A percentile compares a stretch with the other conserved stretches of the same genome.
phyloP scores from a whole-genome alignment of 768 basidiomycete species.

The Kwoniella heveanensis region DNA sequence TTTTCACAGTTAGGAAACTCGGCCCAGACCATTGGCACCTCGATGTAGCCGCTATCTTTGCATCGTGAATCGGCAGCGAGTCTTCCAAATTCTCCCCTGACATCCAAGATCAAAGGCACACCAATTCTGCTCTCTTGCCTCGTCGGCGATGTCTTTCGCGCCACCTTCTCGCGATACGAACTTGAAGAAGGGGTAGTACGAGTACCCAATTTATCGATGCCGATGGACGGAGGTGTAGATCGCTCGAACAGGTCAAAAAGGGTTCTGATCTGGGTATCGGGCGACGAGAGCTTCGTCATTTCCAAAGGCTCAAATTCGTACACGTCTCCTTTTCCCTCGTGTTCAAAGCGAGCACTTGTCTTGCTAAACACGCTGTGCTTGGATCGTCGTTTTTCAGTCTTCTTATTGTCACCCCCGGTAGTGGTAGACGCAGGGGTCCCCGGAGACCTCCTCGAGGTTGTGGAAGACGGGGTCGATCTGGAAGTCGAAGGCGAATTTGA shows the following conservation, averaged over 20 bases:
- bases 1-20: neutral
- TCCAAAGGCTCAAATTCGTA: conserved; percentile 23
- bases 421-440: neutral
- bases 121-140: neutral
- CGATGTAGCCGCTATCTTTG: neutral
- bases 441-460: neutral
- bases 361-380: neutral
- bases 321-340: neutral
- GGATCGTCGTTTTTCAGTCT: neutral
- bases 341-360: neutral
- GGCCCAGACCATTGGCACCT: neutral
- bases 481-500: conserved; percentile 8
- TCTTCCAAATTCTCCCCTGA: conserved; percentile 20
- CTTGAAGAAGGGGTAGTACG: too few species aligned
- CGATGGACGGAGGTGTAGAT: neutral
- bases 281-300: conserved; percentile 9
- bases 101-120: conserved; percentile 29
- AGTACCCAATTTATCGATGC: too few species aligned
- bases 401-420: neutral
- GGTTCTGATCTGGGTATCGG: conserved; percentile 17
- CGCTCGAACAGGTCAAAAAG: conserved; percentile 18
- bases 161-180: too few species aligned
- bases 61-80: conserved; percentile 14
- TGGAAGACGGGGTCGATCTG: neutral
- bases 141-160: neutral